These are phyloP conservation scores for Thermothielavioides terrestris DNA, from an alignment of 495 filamentous ascomycete species.

Conservation along the genomic window DNA sequence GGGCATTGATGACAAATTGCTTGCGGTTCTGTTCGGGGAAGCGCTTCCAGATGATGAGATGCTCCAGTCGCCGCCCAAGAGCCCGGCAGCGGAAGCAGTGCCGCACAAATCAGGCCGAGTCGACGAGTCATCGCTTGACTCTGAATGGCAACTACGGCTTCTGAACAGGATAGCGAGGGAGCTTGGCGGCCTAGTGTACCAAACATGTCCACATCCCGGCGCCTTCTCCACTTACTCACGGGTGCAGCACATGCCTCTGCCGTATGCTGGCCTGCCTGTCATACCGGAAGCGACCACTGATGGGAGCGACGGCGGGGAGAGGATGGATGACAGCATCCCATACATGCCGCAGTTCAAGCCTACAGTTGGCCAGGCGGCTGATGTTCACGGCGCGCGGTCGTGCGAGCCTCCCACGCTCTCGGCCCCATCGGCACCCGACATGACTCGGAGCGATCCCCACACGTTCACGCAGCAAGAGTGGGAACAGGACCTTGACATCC, in stretches of 20 bases:
- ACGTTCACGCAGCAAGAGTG: conserved; percentile 63
- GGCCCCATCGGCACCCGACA: conserved; percentile 2
- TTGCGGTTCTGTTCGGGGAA: conserved; percentile 85
- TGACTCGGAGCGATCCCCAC: conserved; percentile 1
- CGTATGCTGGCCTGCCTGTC: conserved; percentile 47
- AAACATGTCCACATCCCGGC: conserved; percentile 62
- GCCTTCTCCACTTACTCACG: conserved; percentile 70
- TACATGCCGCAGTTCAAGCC: conserved; percentile 40
- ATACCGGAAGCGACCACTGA: conserved; percentile 42
- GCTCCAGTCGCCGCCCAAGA: conserved; percentile 35
- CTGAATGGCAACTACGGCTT: conserved; percentile 65
- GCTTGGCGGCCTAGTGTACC: conserved; percentile 72
- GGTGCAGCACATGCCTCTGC: conserved; percentile 42
- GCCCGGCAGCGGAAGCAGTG: conserved; percentile 16
- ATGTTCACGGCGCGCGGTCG: conserved; percentile 17
- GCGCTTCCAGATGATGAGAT: conserved; percentile 53
- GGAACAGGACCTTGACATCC: conserved; percentile 78
- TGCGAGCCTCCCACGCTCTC: conserved; percentile 9
- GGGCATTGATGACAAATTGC: conserved; percentile 77
- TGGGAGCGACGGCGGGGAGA: conserved; percentile 13
- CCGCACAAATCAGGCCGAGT: conserved; percentile 19
- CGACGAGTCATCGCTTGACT: conserved; percentile 34
- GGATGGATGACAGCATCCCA: conserved; percentile 14
- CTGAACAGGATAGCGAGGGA: conserved; percentile 79
- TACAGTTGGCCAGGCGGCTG: conserved; percentile 34